Conservation (phyloP, 495 filamentous ascomycete species). For the Trichoderma virens region DNA sequence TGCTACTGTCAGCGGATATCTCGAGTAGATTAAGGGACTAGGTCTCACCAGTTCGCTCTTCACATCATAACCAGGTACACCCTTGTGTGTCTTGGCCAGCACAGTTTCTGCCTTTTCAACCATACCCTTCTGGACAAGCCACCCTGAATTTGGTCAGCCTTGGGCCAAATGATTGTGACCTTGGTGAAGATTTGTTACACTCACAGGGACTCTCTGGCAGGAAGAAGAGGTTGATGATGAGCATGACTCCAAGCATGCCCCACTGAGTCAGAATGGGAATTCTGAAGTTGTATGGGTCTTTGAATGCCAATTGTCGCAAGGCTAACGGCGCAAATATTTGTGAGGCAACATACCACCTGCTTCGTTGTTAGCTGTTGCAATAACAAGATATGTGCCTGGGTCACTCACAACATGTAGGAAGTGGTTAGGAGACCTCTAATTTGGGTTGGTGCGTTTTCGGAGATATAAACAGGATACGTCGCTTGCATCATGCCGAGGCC, state of each 20-base stretch:
- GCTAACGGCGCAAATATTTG: slow-evolving; percentile 10
- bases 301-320: slow-evolving; percentile 3
- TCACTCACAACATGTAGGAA: slow-evolving; percentile 9
- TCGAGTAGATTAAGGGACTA: no score
- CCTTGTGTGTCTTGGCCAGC: slow-evolving; percentile 6
- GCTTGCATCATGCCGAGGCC: slow-evolving; percentile 11
- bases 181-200: no score
- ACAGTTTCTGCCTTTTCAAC: slow-evolving; percentile 1
- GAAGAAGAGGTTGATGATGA: slow-evolving; percentile 11
- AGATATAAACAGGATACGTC: slow-evolving; percentile 11
- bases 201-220: slow-evolving; percentile 13
- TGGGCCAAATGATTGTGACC: neutral
- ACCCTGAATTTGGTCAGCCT: slow-evolving; percentile 10
- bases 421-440: slow-evolving; percentile 10
- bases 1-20: no score
- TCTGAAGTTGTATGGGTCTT: slow-evolving; percentile 9
- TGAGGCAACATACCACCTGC: slow-evolving; percentile 9
- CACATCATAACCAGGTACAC: slow-evolving; percentile 8
- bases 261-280: slow-evolving; percentile 5
- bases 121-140: slow-evolving; percentile 11
- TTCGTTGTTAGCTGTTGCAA: neutral
- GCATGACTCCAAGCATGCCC: slow-evolving; percentile 11
- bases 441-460: slow-evolving; percentile 9
- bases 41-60: neutral
- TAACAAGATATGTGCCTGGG: neutral